phyloP scores from a whole-genome alignment of 2,329 filamentous ascomycete genomes.

The Neopestalotiopsis sp. region DNA sequence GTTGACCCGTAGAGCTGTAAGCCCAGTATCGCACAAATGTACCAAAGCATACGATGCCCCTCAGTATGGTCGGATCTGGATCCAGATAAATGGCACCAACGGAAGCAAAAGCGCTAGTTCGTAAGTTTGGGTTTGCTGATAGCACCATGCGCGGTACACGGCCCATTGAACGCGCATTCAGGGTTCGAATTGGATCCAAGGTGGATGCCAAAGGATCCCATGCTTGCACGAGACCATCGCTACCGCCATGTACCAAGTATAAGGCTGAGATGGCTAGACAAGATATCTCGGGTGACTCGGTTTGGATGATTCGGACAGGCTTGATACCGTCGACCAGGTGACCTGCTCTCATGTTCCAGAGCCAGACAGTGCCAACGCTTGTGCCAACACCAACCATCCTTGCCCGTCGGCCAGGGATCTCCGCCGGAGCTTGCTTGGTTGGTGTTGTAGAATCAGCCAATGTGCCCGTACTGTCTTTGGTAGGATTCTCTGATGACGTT shows the following conservation, averaged over 20 bases:
- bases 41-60: constrained; percentile 87
- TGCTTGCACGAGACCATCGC: constrained; percentile 91
- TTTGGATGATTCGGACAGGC: constrained; percentile 83
- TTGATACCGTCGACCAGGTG: constrained; percentile 64
- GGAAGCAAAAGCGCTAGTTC: constrained; percentile 78
- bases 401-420: constrained; percentile 84
- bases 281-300: constrained; percentile 87
- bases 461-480: constrained; percentile 60
- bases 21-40: constrained; percentile 91
- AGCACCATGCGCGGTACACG: constrained; percentile 77
- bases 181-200: constrained; percentile 77
- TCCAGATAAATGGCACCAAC: constrained; percentile 87
- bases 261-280: constrained; percentile 83
- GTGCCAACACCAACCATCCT: constrained; percentile 85
- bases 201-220: constrained; percentile 95
- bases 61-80: constrained; percentile 82
- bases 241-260: constrained; percentile 91
- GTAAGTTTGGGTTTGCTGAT: constrained; percentile 59
- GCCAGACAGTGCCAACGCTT: constrained; percentile 72
- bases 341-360: constrained; percentile 84
- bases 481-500: constrained; percentile 79
- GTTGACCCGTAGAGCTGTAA: constrained; percentile 83
- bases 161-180: constrained; percentile 84
- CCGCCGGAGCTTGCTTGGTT: constrained; percentile 47
- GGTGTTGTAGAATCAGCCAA: constrained; percentile 57